These are phyloP conservation scores for Venturia nashicola DNA, from an alignment of 2,329 filamentous ascomycete species.

Conservation along the genomic window DNA sequence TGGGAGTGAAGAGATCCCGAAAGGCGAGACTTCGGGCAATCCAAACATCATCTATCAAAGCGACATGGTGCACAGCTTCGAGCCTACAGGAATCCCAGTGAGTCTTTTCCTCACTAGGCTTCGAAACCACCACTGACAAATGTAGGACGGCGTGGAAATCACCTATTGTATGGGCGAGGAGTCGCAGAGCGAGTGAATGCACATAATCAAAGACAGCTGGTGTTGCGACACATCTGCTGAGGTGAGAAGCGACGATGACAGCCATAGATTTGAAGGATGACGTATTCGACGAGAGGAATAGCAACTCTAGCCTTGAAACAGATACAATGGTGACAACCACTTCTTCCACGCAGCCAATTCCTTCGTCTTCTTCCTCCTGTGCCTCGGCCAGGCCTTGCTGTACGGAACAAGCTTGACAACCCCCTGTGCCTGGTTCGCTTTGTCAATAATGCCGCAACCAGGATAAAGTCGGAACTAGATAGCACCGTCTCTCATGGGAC, in stretches of 20 bases:
- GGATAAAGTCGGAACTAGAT: too few relatives aligned
- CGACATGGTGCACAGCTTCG: constrained; percentile 49
- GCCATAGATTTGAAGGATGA: neutral
- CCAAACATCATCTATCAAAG: constrained; percentile 56
- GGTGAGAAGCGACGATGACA: neutral
- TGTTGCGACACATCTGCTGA: neutral
- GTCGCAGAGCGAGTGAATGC: neutral
- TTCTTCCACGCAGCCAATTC: neutral
- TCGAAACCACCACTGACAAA: neutral
- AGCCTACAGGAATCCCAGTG: constrained; percentile 51
- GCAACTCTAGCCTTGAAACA: neutral
- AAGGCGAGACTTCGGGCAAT: constrained; percentile 38
- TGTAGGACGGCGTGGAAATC: constrained; percentile 54
- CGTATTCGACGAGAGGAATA: neutral
- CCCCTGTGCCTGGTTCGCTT: too few relatives aligned
- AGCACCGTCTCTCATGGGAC: too few relatives aligned
- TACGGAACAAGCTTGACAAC: too few relatives aligned
- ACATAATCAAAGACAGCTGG: neutral
- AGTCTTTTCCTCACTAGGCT: neutral
- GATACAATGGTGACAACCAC: neutral
- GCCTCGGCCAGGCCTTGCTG: too few relatives aligned
- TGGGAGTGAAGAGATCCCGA: constrained; percentile 14
- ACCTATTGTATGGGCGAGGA: constrained; percentile 41
- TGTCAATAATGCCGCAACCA: too few relatives aligned
- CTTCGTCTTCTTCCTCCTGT: too few relatives aligned